Evolutionary conservation across 139 green algal genomes (phyloP), one percentile per base, ranked within the genome.

Genomic region (Volvox africanus): DNA sequence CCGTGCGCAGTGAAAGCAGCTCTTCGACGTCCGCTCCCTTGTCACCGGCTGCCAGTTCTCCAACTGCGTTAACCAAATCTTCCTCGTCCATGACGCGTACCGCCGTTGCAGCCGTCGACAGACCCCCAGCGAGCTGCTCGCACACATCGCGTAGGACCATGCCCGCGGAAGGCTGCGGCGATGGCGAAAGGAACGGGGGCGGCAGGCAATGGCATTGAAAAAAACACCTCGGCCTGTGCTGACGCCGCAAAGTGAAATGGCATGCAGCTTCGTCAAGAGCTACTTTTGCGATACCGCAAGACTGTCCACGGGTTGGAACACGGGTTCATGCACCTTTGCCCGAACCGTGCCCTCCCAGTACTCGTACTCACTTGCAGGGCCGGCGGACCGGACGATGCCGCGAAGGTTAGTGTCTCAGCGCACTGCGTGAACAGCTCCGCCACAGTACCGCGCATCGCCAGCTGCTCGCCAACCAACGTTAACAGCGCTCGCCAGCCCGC

Each of bases 311-410:
- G 9, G 44, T 9, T 9, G 44, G 5, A 55, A 55, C 44, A 55
- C 9, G 44, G 44, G 44, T 55, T 9, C 44, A 55, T 55, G 44
- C 44, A 55, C 44, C 44, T 14, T 55, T 55, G 44, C n/a, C n/a
- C n/a, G n/a, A n/a, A n/a, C n/a, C n/a, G n/a, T n/a, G n/a, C 44
- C 44, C 44, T 55, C 44, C 44, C 9, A 55, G 44, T 55, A 55
- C 44, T 14, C 44, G 44, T 55, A 55, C 78, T 44, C 78, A 84
- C 91, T 80, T 92, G 87, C 76, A 93, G 82, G 26, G 91, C 91
- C 14, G 75, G 55, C 9, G 91, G 91, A 21, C 82, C 88, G 0
- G 50, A 37, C 32, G 82, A 80, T 22, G 80, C 79, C 17, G 84
- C 85, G 20, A 91, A 50, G 21, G 86, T 83, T 61, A 94, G 89